phyloP scores from a whole-genome alignment of 2,329 filamentous ascomycete genomes.

The Macrophomina tecta region DNA sequence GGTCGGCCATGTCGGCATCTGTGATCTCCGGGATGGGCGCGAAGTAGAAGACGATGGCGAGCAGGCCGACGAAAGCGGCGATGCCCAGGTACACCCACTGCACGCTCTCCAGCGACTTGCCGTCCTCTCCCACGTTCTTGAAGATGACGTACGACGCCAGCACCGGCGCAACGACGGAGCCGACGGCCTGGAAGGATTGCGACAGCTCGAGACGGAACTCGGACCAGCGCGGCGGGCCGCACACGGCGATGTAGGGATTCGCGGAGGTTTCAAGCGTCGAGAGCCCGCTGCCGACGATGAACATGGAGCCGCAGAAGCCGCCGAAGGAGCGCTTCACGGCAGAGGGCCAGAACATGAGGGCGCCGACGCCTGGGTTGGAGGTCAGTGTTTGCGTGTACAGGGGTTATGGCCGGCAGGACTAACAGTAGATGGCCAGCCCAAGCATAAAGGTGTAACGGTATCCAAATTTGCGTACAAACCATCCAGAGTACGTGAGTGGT shows the following conservation, averaged over 20 bases:
- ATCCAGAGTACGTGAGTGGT: slow-evolving; percentile 59
- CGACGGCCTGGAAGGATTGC: slow-evolving; percentile 79
- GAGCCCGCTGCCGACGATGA: slow-evolving; percentile 76
- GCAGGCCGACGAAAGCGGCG: slow-evolving; percentile 71
- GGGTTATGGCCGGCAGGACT: not conserved
- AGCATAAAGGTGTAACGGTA: slow-evolving; percentile 83
- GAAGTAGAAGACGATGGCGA: slow-evolving; percentile 71
- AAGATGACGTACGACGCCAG: slow-evolving; percentile 78
- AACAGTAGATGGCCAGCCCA: slow-evolving; percentile 69
- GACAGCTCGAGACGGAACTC: slow-evolving; percentile 80
- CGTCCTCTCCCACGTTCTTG: slow-evolving; percentile 63
- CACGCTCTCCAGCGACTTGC: slow-evolving; percentile 67
- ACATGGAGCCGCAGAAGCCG: slow-evolving; percentile 74
- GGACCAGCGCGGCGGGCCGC: slow-evolving; percentile 75
- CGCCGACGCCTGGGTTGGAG: slow-evolving; percentile 57
- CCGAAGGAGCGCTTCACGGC: slow-evolving; percentile 74
- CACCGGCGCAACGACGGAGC: slow-evolving; percentile 74
- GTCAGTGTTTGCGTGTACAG: not conserved
- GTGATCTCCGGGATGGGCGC: slow-evolving; percentile 75
- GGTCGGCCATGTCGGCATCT: slow-evolving; percentile 68
- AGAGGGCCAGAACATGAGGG: slow-evolving; percentile 85
- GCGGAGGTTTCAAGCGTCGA: slow-evolving; percentile 78
- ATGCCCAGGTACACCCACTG: slow-evolving; percentile 85
- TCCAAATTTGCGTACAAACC: slow-evolving; percentile 73
- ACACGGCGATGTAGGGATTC: slow-evolving; percentile 76